Conservation (phyloP, 352 stramenopile genomes). For the Phytophthora rubi region DNA sequence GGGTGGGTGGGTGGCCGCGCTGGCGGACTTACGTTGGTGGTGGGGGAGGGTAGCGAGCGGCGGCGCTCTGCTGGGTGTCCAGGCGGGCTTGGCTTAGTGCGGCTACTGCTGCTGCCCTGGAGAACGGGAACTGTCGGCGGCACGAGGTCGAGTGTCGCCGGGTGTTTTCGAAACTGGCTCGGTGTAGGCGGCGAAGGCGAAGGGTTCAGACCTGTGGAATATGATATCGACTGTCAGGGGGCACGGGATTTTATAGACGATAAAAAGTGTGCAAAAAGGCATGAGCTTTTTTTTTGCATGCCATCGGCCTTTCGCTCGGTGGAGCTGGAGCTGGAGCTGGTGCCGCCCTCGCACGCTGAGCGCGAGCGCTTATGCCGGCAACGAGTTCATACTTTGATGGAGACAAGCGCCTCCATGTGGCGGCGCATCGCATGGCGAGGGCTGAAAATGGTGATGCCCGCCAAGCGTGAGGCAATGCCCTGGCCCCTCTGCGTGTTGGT, state of each 20-base stretch:
- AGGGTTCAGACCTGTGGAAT: conserved; percentile 13
- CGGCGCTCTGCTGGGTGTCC: conserved; percentile 13
- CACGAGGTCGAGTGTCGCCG: conserved; percentile 19
- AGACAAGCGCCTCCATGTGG: neutral
- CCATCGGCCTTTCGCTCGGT: neutral
- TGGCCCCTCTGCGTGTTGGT: neutral
- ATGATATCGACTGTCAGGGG: neutral
- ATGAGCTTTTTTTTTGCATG: neutral
- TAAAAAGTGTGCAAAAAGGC: neutral
- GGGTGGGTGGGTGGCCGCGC: neutral
- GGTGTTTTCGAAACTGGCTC: conserved; percentile 35
- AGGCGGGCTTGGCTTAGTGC: neutral
- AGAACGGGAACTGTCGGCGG: conserved; percentile 22
- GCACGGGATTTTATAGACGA: neutral
- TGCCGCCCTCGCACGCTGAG: no score
- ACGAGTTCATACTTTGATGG: neutral
- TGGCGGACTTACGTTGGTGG: neutral
- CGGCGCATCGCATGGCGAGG: neutral
- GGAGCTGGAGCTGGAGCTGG: neutral
- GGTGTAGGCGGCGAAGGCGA: conserved; percentile 23
- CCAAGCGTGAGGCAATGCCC: neutral
- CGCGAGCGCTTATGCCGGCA: neutral
- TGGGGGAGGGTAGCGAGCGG: conserved; percentile 4
- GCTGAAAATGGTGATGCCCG: neutral
- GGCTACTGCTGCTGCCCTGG: neutral